Conservation (phyloP, 257 asterid genomes). For the Solanum peruvianum region DNA sequence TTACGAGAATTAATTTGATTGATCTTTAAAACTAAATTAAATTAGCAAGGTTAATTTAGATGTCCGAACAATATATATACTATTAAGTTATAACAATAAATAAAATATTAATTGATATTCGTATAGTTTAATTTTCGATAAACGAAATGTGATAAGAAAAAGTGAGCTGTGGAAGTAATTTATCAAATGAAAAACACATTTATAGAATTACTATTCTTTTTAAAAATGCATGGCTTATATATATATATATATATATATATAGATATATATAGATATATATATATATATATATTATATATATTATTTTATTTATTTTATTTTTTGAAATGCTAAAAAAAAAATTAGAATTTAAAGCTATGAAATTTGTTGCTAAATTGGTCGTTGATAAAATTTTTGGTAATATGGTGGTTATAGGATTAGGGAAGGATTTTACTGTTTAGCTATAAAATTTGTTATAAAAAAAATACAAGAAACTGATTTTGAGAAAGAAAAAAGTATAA, state of each 20-base stretch:
- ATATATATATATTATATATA: too few species aligned
- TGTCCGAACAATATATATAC: neutral
- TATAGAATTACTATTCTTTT: neutral
- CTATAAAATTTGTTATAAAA: neutral
- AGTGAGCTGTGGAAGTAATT: neutral
- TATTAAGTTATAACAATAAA: neutral
- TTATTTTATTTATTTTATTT: neutral
- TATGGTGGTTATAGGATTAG: neutral
- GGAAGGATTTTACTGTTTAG: neutral
- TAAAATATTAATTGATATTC: neutral
- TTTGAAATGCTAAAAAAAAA: neutral
- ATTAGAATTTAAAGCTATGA: neutral
- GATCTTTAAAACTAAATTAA: neutral
- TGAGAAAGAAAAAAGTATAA: neutral
- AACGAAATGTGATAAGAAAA: neutral
- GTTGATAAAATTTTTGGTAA: neutral
- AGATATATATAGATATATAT: too few species aligned
- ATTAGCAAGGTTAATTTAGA: neutral
- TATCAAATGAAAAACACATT: neutral
- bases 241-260: too few species aligned
- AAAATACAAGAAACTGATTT: neutral
- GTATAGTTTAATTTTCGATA: neutral
- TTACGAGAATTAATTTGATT: fast-evolving
- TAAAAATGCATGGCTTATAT: neutral
- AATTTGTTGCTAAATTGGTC: neutral